phyloP scores from a whole-genome alignment of 2,329 filamentous ascomycete genomes.

The Bisporella sp. region DNA sequence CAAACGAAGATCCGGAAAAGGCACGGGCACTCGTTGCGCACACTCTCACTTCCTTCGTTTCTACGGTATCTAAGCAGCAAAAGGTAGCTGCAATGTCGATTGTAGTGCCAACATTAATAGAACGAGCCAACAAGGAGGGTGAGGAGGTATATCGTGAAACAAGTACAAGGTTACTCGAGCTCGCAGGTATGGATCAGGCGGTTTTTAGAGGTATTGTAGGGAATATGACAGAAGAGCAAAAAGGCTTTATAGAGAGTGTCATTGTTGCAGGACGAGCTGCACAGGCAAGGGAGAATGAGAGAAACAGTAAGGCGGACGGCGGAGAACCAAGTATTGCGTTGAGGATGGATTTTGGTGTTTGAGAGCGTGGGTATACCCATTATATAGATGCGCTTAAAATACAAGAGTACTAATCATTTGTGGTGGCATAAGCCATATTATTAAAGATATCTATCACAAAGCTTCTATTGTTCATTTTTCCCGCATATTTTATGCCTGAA shows the following conservation, averaged over 20 bases:
- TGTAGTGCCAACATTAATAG: constrained; percentile 69
- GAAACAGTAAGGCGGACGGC: constrained; percentile 36
- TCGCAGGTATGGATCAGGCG: constrained; percentile 67
- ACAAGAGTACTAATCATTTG: too few relatives aligned
- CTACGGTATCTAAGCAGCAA: constrained; percentile 37
- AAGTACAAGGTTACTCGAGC: constrained; percentile 68
- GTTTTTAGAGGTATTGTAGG: constrained; percentile 70
- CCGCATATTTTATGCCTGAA: too few relatives aligned
- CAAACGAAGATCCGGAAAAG: constrained; percentile 72
- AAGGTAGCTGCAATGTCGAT: constrained; percentile 62
- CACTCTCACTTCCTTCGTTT: constrained; percentile 67
- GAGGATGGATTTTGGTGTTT: constrained; percentile 79
- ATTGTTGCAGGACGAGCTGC: constrained; percentile 56
- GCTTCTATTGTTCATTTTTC: too few relatives aligned
- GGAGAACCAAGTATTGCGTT: constrained; percentile 79
- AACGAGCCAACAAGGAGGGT: constrained; percentile 60
- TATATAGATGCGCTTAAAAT: too few relatives aligned
- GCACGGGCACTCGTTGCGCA: constrained; percentile 65
- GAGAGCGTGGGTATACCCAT: constrained; percentile 31
- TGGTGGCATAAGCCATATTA: too few relatives aligned
- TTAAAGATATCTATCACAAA: too few relatives aligned
- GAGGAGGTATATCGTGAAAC: constrained; percentile 59
- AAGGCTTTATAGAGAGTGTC: constrained; percentile 73
- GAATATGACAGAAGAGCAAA: constrained; percentile 63
- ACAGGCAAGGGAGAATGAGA: constrained; percentile 30